Evolutionary conservation across 164 flowering plant genomes (phyloP), one percentile per base, ranked within the genome.

Genomic region (Piper betle): DNA sequence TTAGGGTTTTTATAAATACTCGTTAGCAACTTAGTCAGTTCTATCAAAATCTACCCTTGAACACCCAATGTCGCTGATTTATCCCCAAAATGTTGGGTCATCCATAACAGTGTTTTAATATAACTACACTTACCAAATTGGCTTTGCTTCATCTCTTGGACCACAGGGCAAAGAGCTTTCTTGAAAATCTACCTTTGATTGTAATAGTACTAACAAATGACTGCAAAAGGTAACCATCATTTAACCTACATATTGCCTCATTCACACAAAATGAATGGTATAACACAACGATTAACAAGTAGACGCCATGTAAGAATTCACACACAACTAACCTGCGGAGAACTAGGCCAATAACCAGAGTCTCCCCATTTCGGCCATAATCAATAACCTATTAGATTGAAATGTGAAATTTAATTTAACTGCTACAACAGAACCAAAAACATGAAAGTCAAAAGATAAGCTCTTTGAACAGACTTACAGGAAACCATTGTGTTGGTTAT

Each of bases 181-280:
- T 76, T 90, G 99, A 66, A 93, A 90, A 81, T 93, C 99, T 40
- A 79, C 74, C 77, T 86, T 93, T 18, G 97, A 83, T 70, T 85
- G 97, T 62, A 93, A 87, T 69, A 93, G 88, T 60, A 86, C 97
- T 76, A 93, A 73, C 68, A 90, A 68, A 62, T 90, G 92, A 77
- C 99, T 93, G 91, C 80, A 80, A 62, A 52, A 63, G 54, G 39
- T 60, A 63, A 54, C 9, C 57, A 54, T 18, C 7, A 54, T 25
- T 4, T 3, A 54, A 15, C 11, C 5, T 1, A 54, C 3, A 6
- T 6, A 46, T 46, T 46, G 50, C 15, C 9, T 10, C 50, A 46
- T 46, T 15, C 50, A 10, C 50, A 46, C 10, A 46, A 12, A 46
- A 3, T 46, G 15, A 46, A 10, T 46, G 3, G 15, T 46, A 2